Evolutionary conservation across 1,139 yeast species (phyloP), one percentile per base, ranked within the genome.

Genomic region (Suhomyces bolitotheri): DNA sequence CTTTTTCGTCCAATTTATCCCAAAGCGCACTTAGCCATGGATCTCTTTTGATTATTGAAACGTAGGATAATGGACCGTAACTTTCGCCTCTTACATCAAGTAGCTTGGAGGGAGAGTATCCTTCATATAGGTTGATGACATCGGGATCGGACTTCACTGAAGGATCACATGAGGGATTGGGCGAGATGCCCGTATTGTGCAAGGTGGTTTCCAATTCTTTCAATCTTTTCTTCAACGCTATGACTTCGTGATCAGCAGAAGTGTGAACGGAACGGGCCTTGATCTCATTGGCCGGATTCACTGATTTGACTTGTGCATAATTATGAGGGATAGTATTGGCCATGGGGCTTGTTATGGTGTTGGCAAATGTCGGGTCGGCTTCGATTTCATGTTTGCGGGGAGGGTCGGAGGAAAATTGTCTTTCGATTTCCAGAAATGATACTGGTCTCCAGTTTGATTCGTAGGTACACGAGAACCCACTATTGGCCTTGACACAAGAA

Each of bases 91-190:
- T 39, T 23, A 47, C 36, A 7, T 47, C 44, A 2, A 49, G 53
- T 27, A 49, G 49, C 22, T 55, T 51, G 2, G 58, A 36, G 0
- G 69, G 54, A 10, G 59, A 45, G 41, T 56, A 60, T 4, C 60
- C 64, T n/a, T 54, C 57, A 40, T 58, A 65, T 31, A 66, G 60
- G 39, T 62, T 65, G 21, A 66, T 56, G 1, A 49, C 41, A 8
- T 52, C 55, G 4, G 33, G 39, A 26, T 15, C 16, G 17, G 20
- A 16, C 9, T n/a, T 6, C n/a, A 16, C 21, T 15, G 14, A 12
- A 10, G 24, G 25, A n/a, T n/a, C n/a, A n/a, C n/a, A n/a, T n/a
- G n/a, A n/a, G n/a, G n/a, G n/a, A n/a, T n/a, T n/a, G 12, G 35
- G 20, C 25, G 27, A n/a, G 21, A n/a, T 21, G 8, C 25, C 31